These are phyloP conservation scores for Penicillium sp. DNA, from an alignment of 2,329 filamentous ascomycete genomes.

Conservation along the genomic window DNA sequence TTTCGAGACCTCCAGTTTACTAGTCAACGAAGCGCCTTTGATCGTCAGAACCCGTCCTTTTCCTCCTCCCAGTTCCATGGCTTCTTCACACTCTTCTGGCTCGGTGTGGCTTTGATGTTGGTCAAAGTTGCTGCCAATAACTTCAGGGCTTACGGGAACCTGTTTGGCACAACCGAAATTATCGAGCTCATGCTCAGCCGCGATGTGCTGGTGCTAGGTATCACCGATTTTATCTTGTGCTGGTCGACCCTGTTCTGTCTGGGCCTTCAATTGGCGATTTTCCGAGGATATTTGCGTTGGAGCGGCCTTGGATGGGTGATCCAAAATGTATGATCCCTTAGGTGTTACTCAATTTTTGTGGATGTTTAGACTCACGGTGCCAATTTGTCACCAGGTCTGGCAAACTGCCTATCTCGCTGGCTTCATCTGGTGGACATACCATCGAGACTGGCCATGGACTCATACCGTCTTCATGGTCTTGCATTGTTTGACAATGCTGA, in stretches of 20 bases:
- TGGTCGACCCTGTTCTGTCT: conserved; percentile 69
- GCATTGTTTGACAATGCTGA: conserved; percentile 75
- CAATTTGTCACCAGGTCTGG: conserved; percentile 64
- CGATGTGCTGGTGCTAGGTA: conserved; percentile 57
- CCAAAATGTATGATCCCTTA: conserved; percentile 62
- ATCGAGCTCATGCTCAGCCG: conserved; percentile 69
- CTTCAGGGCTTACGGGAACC: conserved; percentile 70
- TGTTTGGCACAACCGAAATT: conserved; percentile 74
- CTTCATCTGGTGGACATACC: conserved; percentile 69
- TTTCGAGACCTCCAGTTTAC: conserved; percentile 71
- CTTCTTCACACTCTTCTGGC: conserved; percentile 79
- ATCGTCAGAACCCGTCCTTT: conserved; percentile 70
- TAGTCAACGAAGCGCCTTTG: conserved; percentile 74
- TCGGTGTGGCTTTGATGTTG: conserved; percentile 67
- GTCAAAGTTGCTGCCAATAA: conserved; percentile 71
- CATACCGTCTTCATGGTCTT: conserved; percentile 76
- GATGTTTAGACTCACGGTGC: background rate
- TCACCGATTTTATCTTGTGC: conserved; percentile 75
- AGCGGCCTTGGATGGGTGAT: conserved; percentile 72
- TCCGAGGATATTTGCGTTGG: conserved; percentile 69
- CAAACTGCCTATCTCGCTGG: conserved; percentile 68
- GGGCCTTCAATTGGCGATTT: conserved; percentile 67
- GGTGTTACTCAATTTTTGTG: background rate
- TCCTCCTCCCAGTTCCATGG: conserved; percentile 75
- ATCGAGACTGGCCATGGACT: conserved; percentile 81